Evolutionary conservation across 768 basidiomycete genomes (phyloP).

Genomic region (Lyophyllum decastes): DNA sequence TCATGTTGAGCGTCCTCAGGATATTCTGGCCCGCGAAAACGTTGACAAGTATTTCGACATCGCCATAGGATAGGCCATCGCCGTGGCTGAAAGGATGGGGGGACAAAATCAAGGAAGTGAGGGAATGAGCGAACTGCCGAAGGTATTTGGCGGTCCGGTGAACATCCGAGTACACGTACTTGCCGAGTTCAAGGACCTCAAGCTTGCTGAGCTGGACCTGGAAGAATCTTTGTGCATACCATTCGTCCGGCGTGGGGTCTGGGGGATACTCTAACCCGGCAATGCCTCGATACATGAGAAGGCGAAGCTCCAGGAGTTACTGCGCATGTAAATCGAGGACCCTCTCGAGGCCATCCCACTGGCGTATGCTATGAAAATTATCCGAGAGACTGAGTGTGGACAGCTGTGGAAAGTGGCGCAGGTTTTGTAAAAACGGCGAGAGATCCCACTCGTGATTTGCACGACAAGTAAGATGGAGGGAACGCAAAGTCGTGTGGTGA

Average conservation of each 20-base stretch:
- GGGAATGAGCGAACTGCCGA: neutral
- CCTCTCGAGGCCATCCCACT: slow-evolving; percentile 15
- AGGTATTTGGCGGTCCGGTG: slow-evolving; percentile 5
- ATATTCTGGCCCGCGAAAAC: slow-evolving; percentile 1
- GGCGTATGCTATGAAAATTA: neutral
- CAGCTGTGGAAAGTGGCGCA: slow-evolving; percentile 10
- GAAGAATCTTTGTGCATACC: slow-evolving; percentile 9
- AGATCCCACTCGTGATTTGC: neutral
- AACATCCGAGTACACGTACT: slow-evolving; percentile 1
- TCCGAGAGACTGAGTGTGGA: neutral
- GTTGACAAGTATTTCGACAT: neutral
- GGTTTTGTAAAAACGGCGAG: neutral
- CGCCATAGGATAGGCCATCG: neutral
- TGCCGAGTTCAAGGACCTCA: slow-evolving; percentile 6
- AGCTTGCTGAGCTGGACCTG: slow-evolving; percentile 1
- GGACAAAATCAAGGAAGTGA: slow-evolving; percentile 3
- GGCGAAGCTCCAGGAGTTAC: slow-evolving; percentile 14
- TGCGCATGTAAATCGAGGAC: slow-evolving; percentile 20
- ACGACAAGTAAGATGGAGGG: slow-evolving; percentile 5
- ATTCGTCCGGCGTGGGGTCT: slow-evolving; percentile 4
- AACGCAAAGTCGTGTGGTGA: slow-evolving; percentile 17
- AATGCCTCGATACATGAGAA: slow-evolving; percentile 3
- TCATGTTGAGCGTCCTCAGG: slow-evolving; percentile 1
- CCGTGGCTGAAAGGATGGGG: neutral
- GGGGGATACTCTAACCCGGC: neutral